Percentiles rank a stretch among this genome's conserved stretches.
These are phyloP conservation scores for Saccharomycopsis fermentans DNA, from an alignment of 805 yeast species.

Conservation along the genomic window DNA sequence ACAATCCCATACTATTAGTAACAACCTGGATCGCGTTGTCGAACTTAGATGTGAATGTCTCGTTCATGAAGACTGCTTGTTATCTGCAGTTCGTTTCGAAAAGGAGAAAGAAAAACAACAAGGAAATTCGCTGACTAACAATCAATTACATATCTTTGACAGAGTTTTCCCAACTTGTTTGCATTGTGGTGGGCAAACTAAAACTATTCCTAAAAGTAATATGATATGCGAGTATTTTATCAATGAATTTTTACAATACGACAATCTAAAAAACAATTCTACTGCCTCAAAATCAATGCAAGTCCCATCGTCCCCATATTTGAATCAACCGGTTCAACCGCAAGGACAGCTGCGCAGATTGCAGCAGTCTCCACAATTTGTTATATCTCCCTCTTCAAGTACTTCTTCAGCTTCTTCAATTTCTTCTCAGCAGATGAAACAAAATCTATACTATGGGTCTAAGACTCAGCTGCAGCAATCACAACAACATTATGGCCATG, in stretches of 20 bases:
- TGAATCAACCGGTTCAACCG: neutral
- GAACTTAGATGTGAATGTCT: slow-evolving; percentile 15
- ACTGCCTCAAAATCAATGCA: neutral
- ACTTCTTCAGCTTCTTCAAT: neutral
- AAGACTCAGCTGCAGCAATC: neutral
- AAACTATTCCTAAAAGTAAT: slow-evolving; percentile 13
- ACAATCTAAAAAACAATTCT: neutral
- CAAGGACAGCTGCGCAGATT: slow-evolving; percentile 1
- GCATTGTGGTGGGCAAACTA: slow-evolving; percentile 9
- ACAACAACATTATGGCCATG: neutral
- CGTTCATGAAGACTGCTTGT: slow-evolving; percentile 17
- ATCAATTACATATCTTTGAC: slow-evolving; percentile 4
- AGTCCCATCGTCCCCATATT: neutral
- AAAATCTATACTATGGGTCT: neutral
- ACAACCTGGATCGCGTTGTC: slow-evolving; percentile 8
- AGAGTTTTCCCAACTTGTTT: slow-evolving; percentile 16
- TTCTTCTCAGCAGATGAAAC: neutral
- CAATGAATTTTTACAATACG: slow-evolving; percentile 11
- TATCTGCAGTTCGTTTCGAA: slow-evolving; percentile 9
- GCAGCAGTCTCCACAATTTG: neutral
- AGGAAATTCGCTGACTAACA: neutral
- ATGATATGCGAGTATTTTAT: slow-evolving; percentile 12
- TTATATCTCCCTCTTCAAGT: neutral
- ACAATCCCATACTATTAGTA: neutral
- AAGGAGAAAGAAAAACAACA: slow-evolving; percentile 12